Conservation (phyloP, 169 alveolate species). For the Eimeria tenella region DNA sequence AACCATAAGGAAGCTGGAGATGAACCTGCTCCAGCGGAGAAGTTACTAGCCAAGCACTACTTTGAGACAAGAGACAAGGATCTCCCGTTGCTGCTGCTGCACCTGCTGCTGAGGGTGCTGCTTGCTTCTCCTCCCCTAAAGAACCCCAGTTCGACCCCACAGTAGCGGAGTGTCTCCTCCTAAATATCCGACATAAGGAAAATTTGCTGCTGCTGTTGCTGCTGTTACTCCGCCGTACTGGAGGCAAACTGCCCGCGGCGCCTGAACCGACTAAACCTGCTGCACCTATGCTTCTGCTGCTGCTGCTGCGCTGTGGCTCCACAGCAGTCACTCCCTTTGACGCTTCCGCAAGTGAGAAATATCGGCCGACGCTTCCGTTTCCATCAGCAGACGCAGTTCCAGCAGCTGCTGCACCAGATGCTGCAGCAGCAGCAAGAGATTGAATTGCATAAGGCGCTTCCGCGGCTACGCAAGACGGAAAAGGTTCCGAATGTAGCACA, state of each 20-base stretch:
- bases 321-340: neutral
- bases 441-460: neutral
- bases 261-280: neutral
- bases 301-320: constrained; percentile 1
- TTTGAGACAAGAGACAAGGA: neutral
- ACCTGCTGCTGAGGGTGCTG: neutral
- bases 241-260: neutral
- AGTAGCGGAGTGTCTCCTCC: constrained; percentile 1
- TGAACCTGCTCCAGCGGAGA: neutral
- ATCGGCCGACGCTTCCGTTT: neutral
- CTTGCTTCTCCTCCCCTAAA: neutral
- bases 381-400: neutral
- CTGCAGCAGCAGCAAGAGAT: neutral
- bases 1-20: neutral
- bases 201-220: constrained; percentile 24
- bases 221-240: neutral
- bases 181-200: neutral
- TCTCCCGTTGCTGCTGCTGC: constrained; percentile 34
- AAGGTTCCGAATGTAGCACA: neutral
- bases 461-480: neutral
- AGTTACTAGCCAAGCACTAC: neutral
- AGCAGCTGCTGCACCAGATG: neutral
- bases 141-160: neutral
- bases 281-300: constrained; percentile 2
- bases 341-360: neutral